Conservation (phyloP, 2,329 filamentous ascomycete species). For the Ophiostoma fasciatum region DNA sequence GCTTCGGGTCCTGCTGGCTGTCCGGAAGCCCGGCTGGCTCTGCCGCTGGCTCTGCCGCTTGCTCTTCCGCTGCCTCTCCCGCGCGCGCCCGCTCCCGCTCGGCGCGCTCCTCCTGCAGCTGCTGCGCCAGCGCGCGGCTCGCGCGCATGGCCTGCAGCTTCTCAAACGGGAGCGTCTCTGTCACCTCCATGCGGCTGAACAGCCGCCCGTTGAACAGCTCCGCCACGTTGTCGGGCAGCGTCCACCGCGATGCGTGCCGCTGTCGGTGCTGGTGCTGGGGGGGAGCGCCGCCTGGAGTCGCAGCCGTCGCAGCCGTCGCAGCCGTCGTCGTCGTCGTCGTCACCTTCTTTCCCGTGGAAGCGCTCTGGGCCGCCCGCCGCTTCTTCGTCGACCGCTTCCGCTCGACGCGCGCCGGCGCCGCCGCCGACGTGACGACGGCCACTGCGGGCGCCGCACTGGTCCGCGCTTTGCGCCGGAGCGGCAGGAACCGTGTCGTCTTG, state of each 20-base stretch:
- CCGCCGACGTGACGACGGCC: not conserved
- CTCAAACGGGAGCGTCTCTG: conserved; percentile 42
- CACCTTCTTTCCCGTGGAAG: not conserved
- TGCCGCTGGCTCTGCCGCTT: too few relatives aligned
- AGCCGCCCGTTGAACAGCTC: conserved; percentile 39
- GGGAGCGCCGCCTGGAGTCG: conserved; percentile 11
- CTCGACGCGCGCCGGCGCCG: not conserved
- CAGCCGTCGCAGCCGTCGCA: conserved; percentile 6
- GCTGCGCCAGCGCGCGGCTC: conserved; percentile 21
- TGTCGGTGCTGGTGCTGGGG: conserved; percentile 14
- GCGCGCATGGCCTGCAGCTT: conserved; percentile 32
- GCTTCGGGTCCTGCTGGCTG: too few relatives aligned
- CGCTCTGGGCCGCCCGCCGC: not conserved
- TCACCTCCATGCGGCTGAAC: conserved; percentile 40
- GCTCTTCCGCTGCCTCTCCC: conserved; percentile 5
- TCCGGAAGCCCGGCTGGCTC: too few relatives aligned
- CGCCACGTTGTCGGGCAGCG: conserved; percentile 40
- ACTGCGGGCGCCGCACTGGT: not conserved
- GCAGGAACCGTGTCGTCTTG: conserved; percentile 3
- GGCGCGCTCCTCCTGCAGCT: conserved; percentile 1
- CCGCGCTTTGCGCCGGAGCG: not conserved
- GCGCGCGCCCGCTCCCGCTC: too few relatives aligned
- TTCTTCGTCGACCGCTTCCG: conserved; percentile 3
- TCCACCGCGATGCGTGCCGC: conserved; percentile 28
- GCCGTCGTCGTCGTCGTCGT: conserved; percentile 7